Evolutionary conservation across 805 yeast genomes (phyloP).

Genomic region (Maudiozyma saulgeensis): DNA sequence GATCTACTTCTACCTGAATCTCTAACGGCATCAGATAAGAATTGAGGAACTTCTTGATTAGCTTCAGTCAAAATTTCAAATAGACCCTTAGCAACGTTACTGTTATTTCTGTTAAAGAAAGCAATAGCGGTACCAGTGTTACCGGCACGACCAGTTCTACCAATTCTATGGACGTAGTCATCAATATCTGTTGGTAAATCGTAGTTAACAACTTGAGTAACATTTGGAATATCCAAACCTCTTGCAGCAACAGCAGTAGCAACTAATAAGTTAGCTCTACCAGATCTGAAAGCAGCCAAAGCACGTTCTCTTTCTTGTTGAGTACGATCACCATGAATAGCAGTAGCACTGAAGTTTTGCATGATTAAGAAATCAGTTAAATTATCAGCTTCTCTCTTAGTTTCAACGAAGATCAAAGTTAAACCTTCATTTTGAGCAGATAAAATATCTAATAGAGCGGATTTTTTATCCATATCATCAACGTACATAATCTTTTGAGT

Average conservation of each 20-base stretch:
- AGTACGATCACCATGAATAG: conserved; percentile 98
- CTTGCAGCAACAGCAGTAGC: conserved; percentile 99
- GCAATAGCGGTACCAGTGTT: conserved; percentile 98
- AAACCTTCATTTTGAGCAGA: conserved; percentile 72
- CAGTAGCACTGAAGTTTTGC: conserved; percentile 92
- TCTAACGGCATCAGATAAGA: conserved; percentile 70
- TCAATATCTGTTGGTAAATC: conserved; percentile 96
- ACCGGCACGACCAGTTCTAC: conserved; percentile 99
- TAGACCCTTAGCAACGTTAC: conserved; percentile 78
- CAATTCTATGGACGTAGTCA: conserved; percentile 98
- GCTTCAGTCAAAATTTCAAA: conserved; percentile 86
- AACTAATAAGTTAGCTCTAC: conserved; percentile 86
- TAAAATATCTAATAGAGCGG: conserved; percentile 80
- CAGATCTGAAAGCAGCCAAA: conserved; percentile 83
- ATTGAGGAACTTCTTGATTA: conserved; percentile 93
- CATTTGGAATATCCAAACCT: conserved; percentile 99
- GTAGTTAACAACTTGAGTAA: conserved; percentile 93
- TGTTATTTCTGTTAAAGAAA: conserved; percentile 93
- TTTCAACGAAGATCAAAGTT: conserved; percentile 92
- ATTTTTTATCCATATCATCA: conserved; percentile 87
- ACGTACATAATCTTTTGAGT: conserved; percentile 90
- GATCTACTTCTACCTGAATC: conserved; percentile 59
- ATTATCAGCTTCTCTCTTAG: conserved; percentile 97
- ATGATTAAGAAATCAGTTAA: conserved; percentile 83
- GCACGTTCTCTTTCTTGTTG: conserved; percentile 98